Conservation (phyloP, 2,329 filamentous ascomycete species). For the Nothopassalora personata region DNA sequence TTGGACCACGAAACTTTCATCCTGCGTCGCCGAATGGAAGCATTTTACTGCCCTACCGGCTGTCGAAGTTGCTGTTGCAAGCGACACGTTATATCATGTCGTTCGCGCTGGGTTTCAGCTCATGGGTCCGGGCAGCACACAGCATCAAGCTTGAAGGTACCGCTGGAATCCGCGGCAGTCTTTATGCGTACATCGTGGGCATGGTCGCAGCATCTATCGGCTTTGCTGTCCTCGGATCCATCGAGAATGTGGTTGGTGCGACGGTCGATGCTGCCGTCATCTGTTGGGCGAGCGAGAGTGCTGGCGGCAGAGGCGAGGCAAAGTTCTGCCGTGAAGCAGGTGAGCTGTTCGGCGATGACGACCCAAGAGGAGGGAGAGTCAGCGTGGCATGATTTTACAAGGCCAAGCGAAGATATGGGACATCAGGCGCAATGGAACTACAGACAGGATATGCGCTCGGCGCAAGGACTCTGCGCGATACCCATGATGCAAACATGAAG, state of each 20-base stretch:
- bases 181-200: constrained; percentile 92
- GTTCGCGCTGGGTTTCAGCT: constrained; percentile 81
- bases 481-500: background rate
- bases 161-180: constrained; percentile 59
- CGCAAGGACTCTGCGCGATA: background rate
- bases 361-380: constrained; percentile 8
- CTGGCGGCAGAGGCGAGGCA: constrained; percentile 54
- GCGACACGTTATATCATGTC: constrained; percentile 89
- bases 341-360: constrained; percentile 69
- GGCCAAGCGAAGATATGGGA: background rate
- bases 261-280: constrained; percentile 60
- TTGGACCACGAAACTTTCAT: constrained; percentile 34
- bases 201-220: constrained; percentile 90
- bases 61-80: constrained; percentile 86
- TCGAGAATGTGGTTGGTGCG: constrained; percentile 36
- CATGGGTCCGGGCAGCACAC: constrained; percentile 91
- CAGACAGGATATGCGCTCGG: background rate
- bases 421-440: background rate
- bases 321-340: constrained; percentile 90
- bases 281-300: constrained; percentile 88
- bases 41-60: constrained; percentile 62
- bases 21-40: constrained; percentile 27
- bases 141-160: constrained; percentile 60
- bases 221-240: constrained; percentile 70
- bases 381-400: constrained; percentile 9